These are phyloP conservation scores for Trichosporon coremiiforme DNA, from an alignment of 1,284 basidiomycete species.

Conservation along the genomic window DNA sequence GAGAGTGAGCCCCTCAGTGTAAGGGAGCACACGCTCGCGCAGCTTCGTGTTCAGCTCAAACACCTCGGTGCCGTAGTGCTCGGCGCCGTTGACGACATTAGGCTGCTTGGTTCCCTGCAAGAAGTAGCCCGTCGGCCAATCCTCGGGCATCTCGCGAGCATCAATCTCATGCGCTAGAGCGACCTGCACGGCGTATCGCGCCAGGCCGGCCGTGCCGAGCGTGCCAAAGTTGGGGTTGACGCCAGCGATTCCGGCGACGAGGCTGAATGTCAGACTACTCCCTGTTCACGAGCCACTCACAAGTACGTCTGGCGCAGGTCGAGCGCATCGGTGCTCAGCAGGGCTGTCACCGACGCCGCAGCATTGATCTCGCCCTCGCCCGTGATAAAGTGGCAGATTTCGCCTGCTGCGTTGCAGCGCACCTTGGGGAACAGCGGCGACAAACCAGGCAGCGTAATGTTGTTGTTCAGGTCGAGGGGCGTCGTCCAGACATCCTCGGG, in stretches of 20 bases:
- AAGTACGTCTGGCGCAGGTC: constrained; percentile 59
- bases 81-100: constrained; percentile 38
- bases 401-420: constrained; percentile 56
- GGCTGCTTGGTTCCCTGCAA: constrained; percentile 52
- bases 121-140: constrained; percentile 59
- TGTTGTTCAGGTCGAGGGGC: constrained; percentile 48
- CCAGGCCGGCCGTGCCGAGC: constrained; percentile 59
- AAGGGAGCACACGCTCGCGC: constrained; percentile 53
- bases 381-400: constrained; percentile 56
- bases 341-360: constrained; percentile 52
- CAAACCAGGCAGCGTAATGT: constrained; percentile 58
- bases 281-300: neutral
- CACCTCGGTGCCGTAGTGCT: constrained; percentile 61
- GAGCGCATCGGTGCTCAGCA: constrained; percentile 53
- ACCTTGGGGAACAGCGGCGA: constrained; percentile 59
- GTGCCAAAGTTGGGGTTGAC: constrained; percentile 59
- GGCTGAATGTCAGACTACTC: constrained; percentile 26
- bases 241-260: constrained; percentile 60
- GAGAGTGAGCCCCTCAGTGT: constrained; percentile 52
- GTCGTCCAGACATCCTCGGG: constrained; percentile 53
- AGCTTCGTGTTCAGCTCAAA: constrained; percentile 61
- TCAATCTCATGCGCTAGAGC: constrained; percentile 61
- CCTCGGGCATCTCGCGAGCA: constrained; percentile 58
- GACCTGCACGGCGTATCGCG: constrained; percentile 59
- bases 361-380: constrained; percentile 61